Base-by-base conservation (phyloP, 163 green algal species). In the Chlamydomonas reinhardtii region DNA sequence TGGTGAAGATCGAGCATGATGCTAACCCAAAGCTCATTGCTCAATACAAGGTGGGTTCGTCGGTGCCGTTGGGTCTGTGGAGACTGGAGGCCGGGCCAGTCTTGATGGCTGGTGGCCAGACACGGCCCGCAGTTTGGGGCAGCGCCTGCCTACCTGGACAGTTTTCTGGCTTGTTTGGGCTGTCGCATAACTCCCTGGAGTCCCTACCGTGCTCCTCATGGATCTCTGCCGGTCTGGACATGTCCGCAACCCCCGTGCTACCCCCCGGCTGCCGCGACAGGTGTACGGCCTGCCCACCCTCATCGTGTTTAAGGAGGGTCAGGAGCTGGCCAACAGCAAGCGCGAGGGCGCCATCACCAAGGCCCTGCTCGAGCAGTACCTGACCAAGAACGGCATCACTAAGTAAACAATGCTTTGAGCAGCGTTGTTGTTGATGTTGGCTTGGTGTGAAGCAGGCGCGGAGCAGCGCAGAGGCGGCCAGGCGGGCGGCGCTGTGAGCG, bases 271-370 rank as follows among this genome's bases (percentile, higher is more conserved):
- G 39, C 39, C 39, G 8, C 20, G 11, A 16, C 91, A 96, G 95
- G 94, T 99, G 73, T 99, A 99, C 87, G 97, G 97, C 1, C 92
- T 99, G 77, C 97, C 97, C 17, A 97, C 96, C 16, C 76, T 99
- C 11, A 94, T 99, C 2, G 59, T 99, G 25, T 98, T 99, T 88
- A 95, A 97, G 76, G 92, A 98, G 72, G 97, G 97, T 15, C 62
- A 96, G 77, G 35, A 93, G 48, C 83, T 99, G 56, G 64, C 94
- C 37, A 95, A 91, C 75, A 97, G 93, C 84, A 95, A 97, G 75
- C 89, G 86, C 0, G 97, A 99, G 90, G 97, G 97, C 17, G 97
- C 96, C 27, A 94, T 99, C 43, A 95, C 91, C 34, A 96, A 96
- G 88, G 84, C 91, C 9, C 89, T 94, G 52, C 73, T 99, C 31